Percentiles rank a stretch among this genome's conserved stretches.
Conservation (phyloP, 78 protist genomes). For the Anaeramoeba flamelloides region DNA sequence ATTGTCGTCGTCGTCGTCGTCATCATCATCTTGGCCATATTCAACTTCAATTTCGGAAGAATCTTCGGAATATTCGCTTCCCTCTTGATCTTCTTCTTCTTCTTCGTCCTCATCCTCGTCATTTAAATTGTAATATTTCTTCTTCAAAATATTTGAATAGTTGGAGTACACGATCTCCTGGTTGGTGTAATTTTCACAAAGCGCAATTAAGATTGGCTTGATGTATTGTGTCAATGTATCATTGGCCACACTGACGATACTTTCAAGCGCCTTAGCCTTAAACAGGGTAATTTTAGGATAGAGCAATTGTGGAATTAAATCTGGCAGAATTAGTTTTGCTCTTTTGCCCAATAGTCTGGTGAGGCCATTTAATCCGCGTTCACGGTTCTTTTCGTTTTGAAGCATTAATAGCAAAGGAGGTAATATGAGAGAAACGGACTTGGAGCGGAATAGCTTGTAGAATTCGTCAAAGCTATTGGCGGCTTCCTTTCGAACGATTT, state of each 20-base stretch:
- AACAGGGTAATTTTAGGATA: neutral
- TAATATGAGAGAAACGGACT: neutral
- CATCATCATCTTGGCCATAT: no score
- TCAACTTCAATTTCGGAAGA: no score
- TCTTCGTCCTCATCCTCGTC: neutral
- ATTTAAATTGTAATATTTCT: neutral
- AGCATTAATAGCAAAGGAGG: neutral
- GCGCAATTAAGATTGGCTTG: neutral
- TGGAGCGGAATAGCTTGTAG: neutral
- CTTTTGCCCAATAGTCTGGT: neutral
- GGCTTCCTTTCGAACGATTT: neutral
- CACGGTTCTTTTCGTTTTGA: neutral
- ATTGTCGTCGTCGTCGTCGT: no score
- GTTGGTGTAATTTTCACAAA: neutral
- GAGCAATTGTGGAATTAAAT: neutral
- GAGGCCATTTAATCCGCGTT: neutral
- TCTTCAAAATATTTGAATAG: neutral
- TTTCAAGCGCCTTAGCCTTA: neutral
- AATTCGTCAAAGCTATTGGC: neutral
- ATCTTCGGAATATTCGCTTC: no score
- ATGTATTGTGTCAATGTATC: neutral
- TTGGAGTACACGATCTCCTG: neutral
- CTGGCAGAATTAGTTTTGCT: neutral
- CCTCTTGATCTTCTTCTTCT: no score
- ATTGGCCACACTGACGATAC: neutral